Percentiles rank a stretch among this genome's conserved stretches.
These are phyloP conservation scores for Polyporus arcularius DNA, from an alignment of 768 basidiomycete species.

Conservation along the genomic window DNA sequence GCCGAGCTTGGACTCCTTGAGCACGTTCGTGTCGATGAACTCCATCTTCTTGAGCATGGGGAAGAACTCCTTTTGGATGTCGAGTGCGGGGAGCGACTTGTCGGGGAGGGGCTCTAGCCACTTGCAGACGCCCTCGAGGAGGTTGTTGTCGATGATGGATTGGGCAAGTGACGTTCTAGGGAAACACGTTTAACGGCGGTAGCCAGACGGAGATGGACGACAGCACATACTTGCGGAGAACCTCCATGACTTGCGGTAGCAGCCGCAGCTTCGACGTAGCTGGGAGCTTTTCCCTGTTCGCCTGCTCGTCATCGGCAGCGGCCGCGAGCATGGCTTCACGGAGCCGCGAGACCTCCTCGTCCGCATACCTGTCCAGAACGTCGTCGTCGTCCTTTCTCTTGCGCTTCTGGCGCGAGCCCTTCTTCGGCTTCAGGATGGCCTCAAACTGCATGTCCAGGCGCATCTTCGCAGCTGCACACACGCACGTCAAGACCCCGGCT, in stretches of 20 bases:
- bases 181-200: neutral
- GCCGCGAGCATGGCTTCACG: slow-evolving; percentile 86
- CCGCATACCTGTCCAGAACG: slow-evolving; percentile 82
- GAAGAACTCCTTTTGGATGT: slow-evolving; percentile 94
- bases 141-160: slow-evolving; percentile 93
- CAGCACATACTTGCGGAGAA: slow-evolving; percentile 80
- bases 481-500: slow-evolving; percentile 1
- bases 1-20: slow-evolving; percentile 91
- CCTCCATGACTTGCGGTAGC: slow-evolving; percentile 88
- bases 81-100: slow-evolving; percentile 89
- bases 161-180: slow-evolving; percentile 80
- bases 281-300: slow-evolving; percentile 78
- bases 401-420: slow-evolving; percentile 58
- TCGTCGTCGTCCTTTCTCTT: slow-evolving; percentile 83
- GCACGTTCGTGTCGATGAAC: slow-evolving; percentile 84
- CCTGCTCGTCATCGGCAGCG: slow-evolving; percentile 78
- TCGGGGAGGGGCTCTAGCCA: slow-evolving; percentile 97
- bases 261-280: slow-evolving; percentile 83
- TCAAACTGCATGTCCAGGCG: slow-evolving; percentile 85
- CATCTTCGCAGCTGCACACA: slow-evolving; percentile 63
- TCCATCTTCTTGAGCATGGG: slow-evolving; percentile 83
- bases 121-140: slow-evolving; percentile 82
- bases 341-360: slow-evolving; percentile 89
- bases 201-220: neutral
- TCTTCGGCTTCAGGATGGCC: slow-evolving; percentile 83